Evolutionary conservation across 345 rosid species (phyloP).

Genomic region (Gossypium longicalyx): DNA sequence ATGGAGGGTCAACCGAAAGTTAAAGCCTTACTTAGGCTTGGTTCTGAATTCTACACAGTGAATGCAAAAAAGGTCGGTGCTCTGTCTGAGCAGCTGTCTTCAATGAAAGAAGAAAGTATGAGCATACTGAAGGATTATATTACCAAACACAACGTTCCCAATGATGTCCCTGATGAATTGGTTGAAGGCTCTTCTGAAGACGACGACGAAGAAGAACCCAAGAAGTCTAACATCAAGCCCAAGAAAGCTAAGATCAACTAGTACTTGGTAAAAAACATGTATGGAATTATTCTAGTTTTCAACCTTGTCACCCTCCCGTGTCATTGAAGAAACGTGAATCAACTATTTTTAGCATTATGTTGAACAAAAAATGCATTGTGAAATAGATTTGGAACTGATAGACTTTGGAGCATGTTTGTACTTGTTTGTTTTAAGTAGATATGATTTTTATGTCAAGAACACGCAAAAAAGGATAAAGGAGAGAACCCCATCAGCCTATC

Average conservation of each 20-base stretch:
- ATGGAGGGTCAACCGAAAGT: slow-evolving; percentile 58
- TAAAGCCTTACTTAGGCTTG: slow-evolving; percentile 54
- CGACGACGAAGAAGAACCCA: slow-evolving; percentile 26
- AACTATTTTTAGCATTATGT: not conserved
- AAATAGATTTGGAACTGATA: slow-evolving; percentile 7
- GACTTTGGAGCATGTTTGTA: not conserved
- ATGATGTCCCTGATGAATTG: slow-evolving; percentile 68
- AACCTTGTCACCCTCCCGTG: not conserved
- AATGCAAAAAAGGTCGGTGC: slow-evolving; percentile 36
- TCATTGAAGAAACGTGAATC: not conserved
- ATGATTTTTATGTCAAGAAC: not conserved
- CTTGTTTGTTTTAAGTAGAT: not conserved
- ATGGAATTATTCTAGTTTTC: not conserved
- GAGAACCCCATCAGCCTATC: not conserved
- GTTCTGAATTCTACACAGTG: slow-evolving; percentile 53
- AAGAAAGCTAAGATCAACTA: slow-evolving; percentile 69
- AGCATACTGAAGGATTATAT: slow-evolving; percentile 68
- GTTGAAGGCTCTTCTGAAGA: slow-evolving; percentile 53
- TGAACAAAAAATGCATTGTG: not conserved
- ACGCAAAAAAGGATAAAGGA: not conserved
- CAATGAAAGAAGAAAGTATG: slow-evolving; percentile 82
- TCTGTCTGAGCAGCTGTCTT: slow-evolving; percentile 60
- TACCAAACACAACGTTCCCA: slow-evolving; percentile 72
- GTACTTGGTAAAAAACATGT: not conserved
- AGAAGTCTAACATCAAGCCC: slow-evolving; percentile 36